Conservation (phyloP, 2,329 filamentous ascomycete genomes). For the Penicillium oxalicum region DNA sequence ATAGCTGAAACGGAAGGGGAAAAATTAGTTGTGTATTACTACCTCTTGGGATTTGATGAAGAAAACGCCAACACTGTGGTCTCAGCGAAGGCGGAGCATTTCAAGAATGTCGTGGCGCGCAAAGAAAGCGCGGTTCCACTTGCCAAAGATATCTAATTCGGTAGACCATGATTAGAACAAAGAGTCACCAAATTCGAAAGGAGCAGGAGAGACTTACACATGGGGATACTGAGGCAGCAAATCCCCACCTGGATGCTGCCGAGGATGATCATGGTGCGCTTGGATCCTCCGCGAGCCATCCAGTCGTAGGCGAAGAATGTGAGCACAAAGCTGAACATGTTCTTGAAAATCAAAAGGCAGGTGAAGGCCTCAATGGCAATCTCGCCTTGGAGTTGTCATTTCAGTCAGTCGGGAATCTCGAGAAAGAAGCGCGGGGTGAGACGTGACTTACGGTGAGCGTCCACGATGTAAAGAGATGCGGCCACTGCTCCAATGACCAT, state of each 20-base stretch:
- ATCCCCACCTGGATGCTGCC: constrained; percentile 71
- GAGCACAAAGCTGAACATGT: constrained; percentile 81
- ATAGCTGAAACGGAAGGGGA: too few relatives aligned
- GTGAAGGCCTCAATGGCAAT: constrained; percentile 85
- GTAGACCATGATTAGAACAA: too few relatives aligned
- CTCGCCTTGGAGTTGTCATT: constrained; percentile 49
- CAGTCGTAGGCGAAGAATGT: constrained; percentile 82
- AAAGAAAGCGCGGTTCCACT: constrained; percentile 69
- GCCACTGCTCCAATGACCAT: constrained; percentile 91
- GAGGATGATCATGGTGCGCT: constrained; percentile 61
- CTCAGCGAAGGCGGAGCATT: constrained; percentile 32
- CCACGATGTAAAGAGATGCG: constrained; percentile 80
- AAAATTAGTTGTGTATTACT: too few relatives aligned
- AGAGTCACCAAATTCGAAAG: not conserved
- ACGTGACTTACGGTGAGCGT: constrained; percentile 69
- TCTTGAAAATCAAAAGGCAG: constrained; percentile 87
- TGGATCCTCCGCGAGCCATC: constrained; percentile 58
- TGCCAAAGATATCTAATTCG: constrained; percentile 65
- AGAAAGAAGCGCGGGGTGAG: not conserved
- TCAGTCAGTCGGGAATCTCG: too few relatives aligned
- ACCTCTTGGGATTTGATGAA: not conserved
- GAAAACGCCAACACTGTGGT: not conserved
- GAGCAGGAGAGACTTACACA: constrained; percentile 57
- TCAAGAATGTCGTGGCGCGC: constrained; percentile 66
- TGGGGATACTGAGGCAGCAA: constrained; percentile 67